Percentiles rank a stretch among this genome's conserved stretches.
Conservation (phyloP, 768 basidiomycete genomes). For the Leccinum longicurvipes region DNA sequence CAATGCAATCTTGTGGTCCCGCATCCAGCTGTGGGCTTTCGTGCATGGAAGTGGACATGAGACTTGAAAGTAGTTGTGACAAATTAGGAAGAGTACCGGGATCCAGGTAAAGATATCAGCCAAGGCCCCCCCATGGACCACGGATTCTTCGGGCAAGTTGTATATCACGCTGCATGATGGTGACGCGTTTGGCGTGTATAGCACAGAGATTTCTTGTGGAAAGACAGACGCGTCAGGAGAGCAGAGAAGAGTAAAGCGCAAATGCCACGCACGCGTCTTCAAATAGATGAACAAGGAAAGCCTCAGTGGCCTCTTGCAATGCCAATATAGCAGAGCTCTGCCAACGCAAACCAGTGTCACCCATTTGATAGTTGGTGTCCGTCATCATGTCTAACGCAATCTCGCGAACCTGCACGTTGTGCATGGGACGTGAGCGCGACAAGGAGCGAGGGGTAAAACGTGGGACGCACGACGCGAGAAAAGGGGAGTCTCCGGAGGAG, state of each 20-base stretch:
- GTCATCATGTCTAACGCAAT: conserved; percentile 90
- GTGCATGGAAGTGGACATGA: background rate
- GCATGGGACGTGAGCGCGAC: conserved; percentile 1
- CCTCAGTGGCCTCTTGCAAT: conserved; percentile 95
- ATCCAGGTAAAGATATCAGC: conserved; percentile 31
- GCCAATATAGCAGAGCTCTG: conserved; percentile 93
- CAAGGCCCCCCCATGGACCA: conserved; percentile 80
- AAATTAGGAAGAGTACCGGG: background rate
- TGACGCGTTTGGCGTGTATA: conserved; percentile 96
- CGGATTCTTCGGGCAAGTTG: conserved; percentile 95
- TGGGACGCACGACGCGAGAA: conserved; percentile 73
- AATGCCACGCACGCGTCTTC: conserved; percentile 87
- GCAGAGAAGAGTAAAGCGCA: background rate
- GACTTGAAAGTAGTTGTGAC: background rate
- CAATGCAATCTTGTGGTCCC: conserved; percentile 18
- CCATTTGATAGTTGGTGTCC: conserved; percentile 58
- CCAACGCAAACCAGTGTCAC: conserved; percentile 74
- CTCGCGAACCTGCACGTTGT: conserved; percentile 77
- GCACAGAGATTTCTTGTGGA: conserved; percentile 85
- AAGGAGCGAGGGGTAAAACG: background rate
- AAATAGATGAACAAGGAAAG: conserved; percentile 91
- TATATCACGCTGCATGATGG: conserved; percentile 96
- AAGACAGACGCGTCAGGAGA: conserved; percentile 1
- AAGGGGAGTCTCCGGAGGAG: conserved; percentile 87
- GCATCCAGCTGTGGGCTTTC: background rate